phyloP scores from a whole-genome alignment of 1,284 basidiomycete species.

The Ustilago trichophora region DNA sequence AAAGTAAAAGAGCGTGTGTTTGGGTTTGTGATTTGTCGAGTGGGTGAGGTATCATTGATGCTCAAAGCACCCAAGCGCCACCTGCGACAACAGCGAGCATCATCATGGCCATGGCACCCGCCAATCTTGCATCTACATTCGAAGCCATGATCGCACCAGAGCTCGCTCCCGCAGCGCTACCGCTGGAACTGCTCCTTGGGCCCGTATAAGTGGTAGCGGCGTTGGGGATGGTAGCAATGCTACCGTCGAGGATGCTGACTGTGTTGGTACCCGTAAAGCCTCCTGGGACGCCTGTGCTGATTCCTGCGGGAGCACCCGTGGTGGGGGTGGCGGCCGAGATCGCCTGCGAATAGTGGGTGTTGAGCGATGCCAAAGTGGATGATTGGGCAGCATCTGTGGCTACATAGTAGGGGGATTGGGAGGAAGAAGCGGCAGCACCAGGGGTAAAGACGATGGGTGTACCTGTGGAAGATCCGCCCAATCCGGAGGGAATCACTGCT shows the following conservation, averaged over 20 bases:
- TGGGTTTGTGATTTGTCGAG: too few species aligned
- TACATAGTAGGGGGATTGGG: slow-evolving; percentile 23
- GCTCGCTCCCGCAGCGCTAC: too few species aligned
- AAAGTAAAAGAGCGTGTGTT: too few species aligned
- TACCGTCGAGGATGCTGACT: slow-evolving; percentile 22
- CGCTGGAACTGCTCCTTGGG: not conserved
- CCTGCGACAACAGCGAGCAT: slow-evolving; percentile 9
- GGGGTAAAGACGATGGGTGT: slow-evolving; percentile 19
- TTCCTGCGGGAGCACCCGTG: slow-evolving; percentile 29
- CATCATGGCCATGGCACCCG: not conserved
- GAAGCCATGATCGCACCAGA: not conserved
- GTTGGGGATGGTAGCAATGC: slow-evolving; percentile 35
- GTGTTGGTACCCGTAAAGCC: slow-evolving; percentile 33
- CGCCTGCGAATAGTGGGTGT: slow-evolving; percentile 42
- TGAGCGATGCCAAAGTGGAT: slow-evolving; percentile 20
- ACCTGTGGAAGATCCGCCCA: slow-evolving; percentile 30
- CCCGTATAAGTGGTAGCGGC: slow-evolving; percentile 43
- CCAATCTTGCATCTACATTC: not conserved
- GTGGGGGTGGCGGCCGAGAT: slow-evolving; percentile 33
- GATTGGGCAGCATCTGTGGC: slow-evolving; percentile 34
- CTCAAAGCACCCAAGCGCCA: slow-evolving; percentile 15
- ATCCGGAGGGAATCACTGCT: slow-evolving; percentile 24
- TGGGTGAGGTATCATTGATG: too few species aligned
- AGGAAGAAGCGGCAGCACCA: slow-evolving; percentile 11
- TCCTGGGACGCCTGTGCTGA: slow-evolving; percentile 27